Base-by-base conservation (phyloP, 2,329 filamentous ascomycete genomes). In the Penicillium vulpinum region DNA sequence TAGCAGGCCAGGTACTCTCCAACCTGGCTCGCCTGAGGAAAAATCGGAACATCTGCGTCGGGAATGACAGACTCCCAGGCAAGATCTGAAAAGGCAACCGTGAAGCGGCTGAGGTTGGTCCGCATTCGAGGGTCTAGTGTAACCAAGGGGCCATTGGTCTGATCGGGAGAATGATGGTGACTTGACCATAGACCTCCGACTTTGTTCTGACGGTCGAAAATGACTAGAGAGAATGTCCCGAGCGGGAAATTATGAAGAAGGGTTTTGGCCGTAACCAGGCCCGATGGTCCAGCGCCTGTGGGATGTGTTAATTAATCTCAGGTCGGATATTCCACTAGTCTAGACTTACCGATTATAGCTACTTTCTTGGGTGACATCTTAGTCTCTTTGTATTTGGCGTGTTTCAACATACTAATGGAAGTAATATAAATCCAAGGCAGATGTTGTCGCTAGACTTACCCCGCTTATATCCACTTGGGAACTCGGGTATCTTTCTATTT, bases 121-220 rank as follows among this genome's bases (percentile, higher is more conserved):
- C 67, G 66, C 70, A 75, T 73, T 4, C 84, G 84, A 16, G 84
- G 79, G 80, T 89, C 89, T 51, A 88, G 81, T 33, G 59, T 56
- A 31, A 59, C 57, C 2, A 35, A 31, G 21, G 43, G n/a, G 5
- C n/a, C 18, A 38, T 43, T 21, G 21, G 7, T 7, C 13, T 29
- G 11, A 49, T 15, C 31, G 13, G 51, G 8, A 2, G 51, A n/a
- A 18, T 38, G 26, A 24, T n/a, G 33, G 18, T 26, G 22, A 33
- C 22, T 75, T 4, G 88, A 87, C 91, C 91, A 95, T n/a, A 94
- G 82, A 0, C 91, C 91, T 11, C 90, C 91, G 16, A 93, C 80
- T 38, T 83, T 81, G 33, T 80, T 68, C 45, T 86, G 82, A 16
- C 81, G 77, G 47, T 95, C 91, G 66, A 88, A 90, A 24, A 95